Percentiles rank a stretch among this genome's conserved stretches.
Conservation (phyloP, 2,329 filamentous ascomycete species). For the Capronia coronata region DNA sequence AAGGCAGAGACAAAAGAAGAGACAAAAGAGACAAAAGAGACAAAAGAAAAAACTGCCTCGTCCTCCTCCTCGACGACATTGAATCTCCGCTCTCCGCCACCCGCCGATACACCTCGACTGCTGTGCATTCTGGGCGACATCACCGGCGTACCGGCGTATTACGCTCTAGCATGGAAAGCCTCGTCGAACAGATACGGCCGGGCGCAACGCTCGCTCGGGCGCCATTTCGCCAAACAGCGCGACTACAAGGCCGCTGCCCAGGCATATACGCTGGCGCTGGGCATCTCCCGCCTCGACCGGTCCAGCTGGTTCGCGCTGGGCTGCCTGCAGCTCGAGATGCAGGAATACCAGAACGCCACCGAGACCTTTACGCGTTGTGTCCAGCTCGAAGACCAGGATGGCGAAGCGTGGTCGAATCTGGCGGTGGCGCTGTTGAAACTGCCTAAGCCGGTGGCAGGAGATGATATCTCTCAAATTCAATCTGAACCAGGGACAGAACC, state of each 20-base stretch:
- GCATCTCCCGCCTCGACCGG: conserved; percentile 72
- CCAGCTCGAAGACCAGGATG: conserved; percentile 77
- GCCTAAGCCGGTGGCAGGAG: conserved; percentile 21
- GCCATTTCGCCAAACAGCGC: conserved; percentile 63
- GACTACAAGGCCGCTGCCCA: conserved; percentile 64
- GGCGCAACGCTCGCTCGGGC: conserved; percentile 79
- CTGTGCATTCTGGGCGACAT: conserved; percentile 94
- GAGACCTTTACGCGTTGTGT: conserved; percentile 80
- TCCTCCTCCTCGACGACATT: conserved; percentile 57
- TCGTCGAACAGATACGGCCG: conserved; percentile 75
- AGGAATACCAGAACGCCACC: conserved; percentile 69
- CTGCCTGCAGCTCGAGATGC: conserved; percentile 74
- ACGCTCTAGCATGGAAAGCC: conserved; percentile 80
- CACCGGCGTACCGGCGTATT: conserved; percentile 65
- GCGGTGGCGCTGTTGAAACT: conserved; percentile 69
- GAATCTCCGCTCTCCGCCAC: conserved; percentile 61
- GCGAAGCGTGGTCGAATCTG: conserved; percentile 90
- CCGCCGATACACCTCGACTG: conserved; percentile 71
- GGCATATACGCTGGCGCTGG: conserved; percentile 70
- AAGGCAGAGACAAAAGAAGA: too few species aligned
- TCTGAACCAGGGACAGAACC: too few species aligned
- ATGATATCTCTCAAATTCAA: too few species aligned
- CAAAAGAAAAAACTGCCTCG: conserved; percentile 38
- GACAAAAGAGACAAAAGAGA: too few species aligned
- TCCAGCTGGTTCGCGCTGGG: conserved; percentile 85